Evolutionary conservation across 2,329 filamentous ascomycete species (phyloP).

Genomic region (Keithomyces neogunnii): DNA sequence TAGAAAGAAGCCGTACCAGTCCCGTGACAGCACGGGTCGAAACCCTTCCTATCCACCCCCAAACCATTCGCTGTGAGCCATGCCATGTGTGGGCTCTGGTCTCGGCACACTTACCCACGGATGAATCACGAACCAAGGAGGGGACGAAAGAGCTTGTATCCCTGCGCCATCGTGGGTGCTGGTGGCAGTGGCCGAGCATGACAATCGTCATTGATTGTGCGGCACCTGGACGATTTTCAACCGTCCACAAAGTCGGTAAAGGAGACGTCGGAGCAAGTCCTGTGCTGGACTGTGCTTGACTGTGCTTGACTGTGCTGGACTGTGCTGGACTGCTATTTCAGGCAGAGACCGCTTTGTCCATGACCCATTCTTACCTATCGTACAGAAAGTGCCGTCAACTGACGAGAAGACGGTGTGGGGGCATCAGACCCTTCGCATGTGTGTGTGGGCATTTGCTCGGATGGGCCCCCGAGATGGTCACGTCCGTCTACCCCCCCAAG

Average conservation of each 20-base stretch:
- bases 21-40: not conserved
- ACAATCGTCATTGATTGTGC: too few species aligned
- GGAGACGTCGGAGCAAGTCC: too few species aligned
- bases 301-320: too few species aligned
- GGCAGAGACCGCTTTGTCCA: too few species aligned
- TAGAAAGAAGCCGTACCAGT: not conserved
- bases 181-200: too few species aligned
- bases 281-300: too few species aligned
- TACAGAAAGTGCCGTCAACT: not conserved
- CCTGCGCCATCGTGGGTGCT: too few species aligned
- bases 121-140: not conserved
- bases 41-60: not conserved
- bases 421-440: not conserved
- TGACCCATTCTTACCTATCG: too few species aligned
- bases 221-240: too few species aligned
- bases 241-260: too few species aligned
- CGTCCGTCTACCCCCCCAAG: not conserved
- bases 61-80: not conserved
- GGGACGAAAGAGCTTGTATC: not conserved
- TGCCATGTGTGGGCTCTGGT: not conserved
- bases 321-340: too few species aligned
- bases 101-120: constrained; percentile 1
- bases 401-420: not conserved
- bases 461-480: constrained; percentile 2
- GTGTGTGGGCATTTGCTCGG: not conserved